Conservation (phyloP, 2,329 filamentous ascomycete genomes). For the Colletotrichum destructivum region DNA sequence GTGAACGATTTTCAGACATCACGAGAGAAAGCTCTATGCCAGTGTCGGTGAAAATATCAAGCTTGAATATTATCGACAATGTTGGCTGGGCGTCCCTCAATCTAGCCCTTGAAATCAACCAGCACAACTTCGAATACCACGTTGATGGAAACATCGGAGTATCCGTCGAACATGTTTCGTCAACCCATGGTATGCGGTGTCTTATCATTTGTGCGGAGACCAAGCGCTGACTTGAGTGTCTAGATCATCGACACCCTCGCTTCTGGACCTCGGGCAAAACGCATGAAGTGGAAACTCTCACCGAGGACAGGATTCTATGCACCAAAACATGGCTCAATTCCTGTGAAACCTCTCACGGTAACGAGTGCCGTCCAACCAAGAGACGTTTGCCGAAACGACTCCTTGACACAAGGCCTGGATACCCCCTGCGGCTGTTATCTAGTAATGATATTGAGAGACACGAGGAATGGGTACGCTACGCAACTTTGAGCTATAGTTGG, state of each 20-base stretch:
- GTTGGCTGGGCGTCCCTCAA: not conserved
- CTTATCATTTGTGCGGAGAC: not conserved
- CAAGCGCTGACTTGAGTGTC: not conserved
- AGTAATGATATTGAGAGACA: not conserved
- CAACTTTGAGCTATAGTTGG: conserved; percentile 21
- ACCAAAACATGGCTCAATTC: not conserved
- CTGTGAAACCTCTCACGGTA: not conserved
- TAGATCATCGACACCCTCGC: conserved; percentile 5
- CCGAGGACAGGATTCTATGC: conserved; percentile 9
- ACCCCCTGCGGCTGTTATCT: not conserved
- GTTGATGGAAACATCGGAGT: not conserved
- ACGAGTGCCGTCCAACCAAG: not conserved
- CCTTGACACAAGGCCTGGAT: not conserved
- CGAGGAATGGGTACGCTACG: not conserved
- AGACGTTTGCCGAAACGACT: not conserved
- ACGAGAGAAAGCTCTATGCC: not conserved
- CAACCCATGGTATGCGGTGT: not conserved
- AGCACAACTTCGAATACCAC: not conserved
- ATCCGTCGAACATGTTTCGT: not conserved
- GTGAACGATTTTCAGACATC: not conserved
- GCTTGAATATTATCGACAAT: too few relatives aligned
- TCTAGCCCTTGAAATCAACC: not conserved
- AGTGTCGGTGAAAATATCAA: not conserved
- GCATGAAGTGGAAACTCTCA: not conserved
- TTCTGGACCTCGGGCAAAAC: conserved; percentile 12